A percentile compares a stretch with the other conserved stretches of the same genome.
Evolutionary conservation across 1,284 basidiomycete species (phyloP).

Genomic region (Apiotrichum mycotoxinovorans): DNA sequence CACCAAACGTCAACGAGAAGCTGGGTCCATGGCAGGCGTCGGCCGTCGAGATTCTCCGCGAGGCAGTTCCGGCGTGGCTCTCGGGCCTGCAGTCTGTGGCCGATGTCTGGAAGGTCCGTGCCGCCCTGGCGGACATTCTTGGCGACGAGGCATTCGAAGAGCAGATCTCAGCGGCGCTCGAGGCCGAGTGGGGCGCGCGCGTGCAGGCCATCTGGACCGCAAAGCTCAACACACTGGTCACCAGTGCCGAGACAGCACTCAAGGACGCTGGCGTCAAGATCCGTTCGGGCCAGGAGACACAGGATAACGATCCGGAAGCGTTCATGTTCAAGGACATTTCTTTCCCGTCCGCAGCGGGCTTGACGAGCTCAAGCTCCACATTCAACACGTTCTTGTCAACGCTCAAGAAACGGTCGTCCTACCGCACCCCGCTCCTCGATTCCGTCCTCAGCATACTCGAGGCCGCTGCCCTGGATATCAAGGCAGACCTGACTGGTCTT

Average conservation of each 20-base stretch:
- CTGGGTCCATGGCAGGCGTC: constrained; percentile 38
- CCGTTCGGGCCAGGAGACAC: constrained; percentile 19
- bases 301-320: constrained; percentile 31
- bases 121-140: constrained; percentile 22
- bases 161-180: constrained; percentile 29
- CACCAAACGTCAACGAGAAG: constrained; percentile 51
- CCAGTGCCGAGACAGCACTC: constrained; percentile 20
- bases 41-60: constrained; percentile 27
- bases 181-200: constrained; percentile 41
- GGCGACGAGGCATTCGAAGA: constrained; percentile 26
- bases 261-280: constrained; percentile 27
- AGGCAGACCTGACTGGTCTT: constrained; percentile 34
- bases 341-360: constrained; percentile 31
- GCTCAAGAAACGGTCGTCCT: constrained; percentile 34
- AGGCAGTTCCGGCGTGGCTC: constrained; percentile 37
- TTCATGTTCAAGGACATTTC: constrained; percentile 41
- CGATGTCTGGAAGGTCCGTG: constrained; percentile 45
- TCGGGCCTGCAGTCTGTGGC: constrained; percentile 31
- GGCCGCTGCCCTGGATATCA: constrained; percentile 26
- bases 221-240: constrained; percentile 32
- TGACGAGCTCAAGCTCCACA: constrained; percentile 17
- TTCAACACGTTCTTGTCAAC: constrained; percentile 37
- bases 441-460: constrained; percentile 36
- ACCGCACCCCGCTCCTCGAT: constrained; percentile 44
- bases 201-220: constrained; percentile 43